Evolutionary conservation across 768 basidiomycete species (phyloP).

Genomic region (Tylopilus sp.): DNA sequence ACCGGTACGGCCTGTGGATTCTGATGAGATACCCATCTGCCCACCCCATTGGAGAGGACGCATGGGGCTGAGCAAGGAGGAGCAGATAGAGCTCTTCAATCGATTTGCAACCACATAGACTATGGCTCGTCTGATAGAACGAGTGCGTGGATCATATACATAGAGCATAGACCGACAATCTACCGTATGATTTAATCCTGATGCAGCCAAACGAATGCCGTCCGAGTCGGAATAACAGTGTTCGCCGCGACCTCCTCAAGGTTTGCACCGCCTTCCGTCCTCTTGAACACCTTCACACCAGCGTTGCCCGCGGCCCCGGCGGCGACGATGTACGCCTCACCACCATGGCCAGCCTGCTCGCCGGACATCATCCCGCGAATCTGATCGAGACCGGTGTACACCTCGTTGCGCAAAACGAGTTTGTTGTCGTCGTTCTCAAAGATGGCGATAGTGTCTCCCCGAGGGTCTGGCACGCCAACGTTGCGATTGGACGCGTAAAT

Average conservation of each 20-base stretch:
- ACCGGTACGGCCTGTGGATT: slow-evolving; percentile 27
- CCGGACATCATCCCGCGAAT: slow-evolving; percentile 66
- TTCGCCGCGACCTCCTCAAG: slow-evolving; percentile 53
- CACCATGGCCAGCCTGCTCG: slow-evolving; percentile 36
- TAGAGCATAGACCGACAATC: not conserved
- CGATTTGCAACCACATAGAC: not conserved
- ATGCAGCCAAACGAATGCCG: slow-evolving; percentile 46
- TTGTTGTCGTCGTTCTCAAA: slow-evolving; percentile 42
- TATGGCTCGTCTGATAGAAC: not conserved
- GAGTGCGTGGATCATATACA: not conserved
- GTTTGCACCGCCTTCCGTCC: slow-evolving; percentile 51
- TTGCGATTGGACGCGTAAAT: slow-evolving; percentile 73
- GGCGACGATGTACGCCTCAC: slow-evolving; percentile 54
- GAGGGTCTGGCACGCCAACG: slow-evolving; percentile 45
- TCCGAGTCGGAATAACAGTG: slow-evolving; percentile 47
- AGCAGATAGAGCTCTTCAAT: slow-evolving; percentile 44
- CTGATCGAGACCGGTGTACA: slow-evolving; percentile 62
- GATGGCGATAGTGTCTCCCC: slow-evolving; percentile 64
- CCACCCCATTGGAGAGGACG: slow-evolving; percentile 65
- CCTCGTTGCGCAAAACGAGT: slow-evolving; percentile 46
- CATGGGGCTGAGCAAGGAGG: slow-evolving; percentile 60
- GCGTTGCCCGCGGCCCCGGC: slow-evolving; percentile 49
- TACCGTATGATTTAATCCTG: not conserved
- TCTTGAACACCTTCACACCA: slow-evolving; percentile 55
- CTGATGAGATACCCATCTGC: slow-evolving; percentile 36